Conservation (phyloP, 768 basidiomycete species). For the Podaxis carcinomalis region DNA sequence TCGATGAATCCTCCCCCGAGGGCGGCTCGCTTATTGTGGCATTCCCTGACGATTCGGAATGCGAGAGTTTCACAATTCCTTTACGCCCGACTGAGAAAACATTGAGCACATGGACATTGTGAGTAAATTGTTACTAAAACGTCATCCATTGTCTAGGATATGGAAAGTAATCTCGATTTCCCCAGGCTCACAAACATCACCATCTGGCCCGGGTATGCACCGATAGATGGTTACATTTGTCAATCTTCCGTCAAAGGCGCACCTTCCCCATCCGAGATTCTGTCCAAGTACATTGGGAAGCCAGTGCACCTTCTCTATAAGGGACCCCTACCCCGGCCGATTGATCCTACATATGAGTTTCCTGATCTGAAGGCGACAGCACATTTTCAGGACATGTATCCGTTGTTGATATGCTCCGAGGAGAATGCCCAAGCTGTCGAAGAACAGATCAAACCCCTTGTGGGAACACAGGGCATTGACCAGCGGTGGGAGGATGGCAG, state of each 20-base stretch:
- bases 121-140: slow-evolving; percentile 19
- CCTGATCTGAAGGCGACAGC: slow-evolving; percentile 54
- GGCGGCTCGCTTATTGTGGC: slow-evolving; percentile 48
- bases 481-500: slow-evolving; percentile 50
- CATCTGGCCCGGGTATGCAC: slow-evolving; percentile 39
- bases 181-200: slow-evolving; percentile 50
- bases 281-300: slow-evolving; percentile 59
- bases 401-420: slow-evolving; percentile 61
- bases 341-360: slow-evolving; percentile 47
- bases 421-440: slow-evolving; percentile 57
- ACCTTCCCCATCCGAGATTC: slow-evolving; percentile 45
- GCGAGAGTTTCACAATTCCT: slow-evolving; percentile 55
- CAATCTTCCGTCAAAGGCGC: slow-evolving; percentile 30
- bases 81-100: slow-evolving; percentile 47
- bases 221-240: slow-evolving; percentile 65
- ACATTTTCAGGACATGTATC: slow-evolving; percentile 69
- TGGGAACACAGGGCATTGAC: slow-evolving; percentile 43
- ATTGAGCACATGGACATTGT: slow-evolving; percentile 56
- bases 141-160: not conserved
- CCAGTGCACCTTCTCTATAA: slow-evolving; percentile 65
- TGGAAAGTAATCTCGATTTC: not conserved
- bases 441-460: slow-evolving; percentile 38
- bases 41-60: slow-evolving; percentile 58
- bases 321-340: slow-evolving; percentile 50
- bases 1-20: slow-evolving; percentile 38